Evolutionary conservation across 805 yeast species (phyloP).

Genomic region (Suhomyces emberorum): DNA sequence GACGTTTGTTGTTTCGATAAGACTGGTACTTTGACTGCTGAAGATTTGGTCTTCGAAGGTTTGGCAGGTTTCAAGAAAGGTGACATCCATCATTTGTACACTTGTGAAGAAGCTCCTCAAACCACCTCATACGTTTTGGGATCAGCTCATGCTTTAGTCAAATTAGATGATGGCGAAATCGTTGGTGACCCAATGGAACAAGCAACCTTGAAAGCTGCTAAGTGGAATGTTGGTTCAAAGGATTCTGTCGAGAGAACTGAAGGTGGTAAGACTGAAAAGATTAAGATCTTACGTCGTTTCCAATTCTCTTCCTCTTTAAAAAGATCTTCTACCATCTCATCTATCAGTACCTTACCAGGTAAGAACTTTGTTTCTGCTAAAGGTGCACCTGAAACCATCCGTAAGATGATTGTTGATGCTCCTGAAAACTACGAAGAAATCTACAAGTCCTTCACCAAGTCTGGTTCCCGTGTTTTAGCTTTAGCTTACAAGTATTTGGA

Average conservation of each 20-base stretch:
- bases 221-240: conserved; percentile 78
- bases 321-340: conserved; percentile 86
- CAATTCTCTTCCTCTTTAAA: conserved; percentile 95
- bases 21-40: conserved; percentile 97
- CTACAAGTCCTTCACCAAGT: conserved; percentile 85
- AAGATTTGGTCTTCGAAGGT: conserved; percentile 94
- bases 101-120: conserved; percentile 61
- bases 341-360: conserved; percentile 43
- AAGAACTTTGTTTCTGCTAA: conserved; percentile 76
- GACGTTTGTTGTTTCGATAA: conserved; percentile 99
- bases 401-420: conserved; percentile 63
- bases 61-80: conserved; percentile 70
- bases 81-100: conserved; percentile 53
- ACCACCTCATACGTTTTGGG: conserved; percentile 75
- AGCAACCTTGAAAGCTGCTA: conserved; percentile 84
- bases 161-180: conserved; percentile 91
- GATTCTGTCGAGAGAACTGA: conserved; percentile 57
- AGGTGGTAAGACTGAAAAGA: conserved; percentile 38
- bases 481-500: conserved; percentile 78
- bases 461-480: conserved; percentile 97
- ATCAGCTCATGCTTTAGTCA: conserved; percentile 93
- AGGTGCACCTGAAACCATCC: conserved; percentile 98
- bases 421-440: conserved; percentile 82
- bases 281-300: conserved; percentile 85
- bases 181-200: conserved; percentile 99